Evolutionary conservation across 139 green algal genomes (phyloP).

Genomic region (Deuterostichococcus epilithicus): DNA sequence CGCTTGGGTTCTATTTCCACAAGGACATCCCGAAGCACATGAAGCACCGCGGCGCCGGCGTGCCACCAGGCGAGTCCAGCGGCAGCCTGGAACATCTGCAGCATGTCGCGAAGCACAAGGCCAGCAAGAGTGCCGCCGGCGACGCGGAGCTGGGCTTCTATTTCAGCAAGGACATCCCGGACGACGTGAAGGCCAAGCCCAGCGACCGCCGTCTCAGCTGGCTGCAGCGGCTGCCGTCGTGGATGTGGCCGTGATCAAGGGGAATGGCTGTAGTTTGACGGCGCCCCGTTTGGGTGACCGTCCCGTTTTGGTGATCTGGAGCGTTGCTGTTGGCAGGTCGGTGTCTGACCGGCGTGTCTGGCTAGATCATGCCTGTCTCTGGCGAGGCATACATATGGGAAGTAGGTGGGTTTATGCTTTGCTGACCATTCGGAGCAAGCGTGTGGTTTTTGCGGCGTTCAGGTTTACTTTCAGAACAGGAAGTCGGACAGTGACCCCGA

Average conservation of each 20-base stretch:
- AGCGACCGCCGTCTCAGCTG: not conserved
- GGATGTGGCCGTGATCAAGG: not conserved
- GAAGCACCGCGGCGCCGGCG: not conserved
- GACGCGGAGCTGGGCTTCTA: not conserved
- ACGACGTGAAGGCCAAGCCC: not conserved
- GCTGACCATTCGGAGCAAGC: too few species aligned
- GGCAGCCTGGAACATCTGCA: not conserved
- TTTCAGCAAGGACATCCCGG: not conserved
- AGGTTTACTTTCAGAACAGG: too few species aligned
- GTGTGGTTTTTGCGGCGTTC: too few species aligned
- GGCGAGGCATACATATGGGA: too few species aligned
- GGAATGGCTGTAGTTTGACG: too few species aligned
- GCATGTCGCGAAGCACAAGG: not conserved
- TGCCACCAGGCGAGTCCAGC: not conserved
- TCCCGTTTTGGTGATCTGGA: too few species aligned
- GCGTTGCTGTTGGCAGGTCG: too few species aligned
- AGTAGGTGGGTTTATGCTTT: too few species aligned
- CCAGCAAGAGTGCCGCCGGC: not conserved
- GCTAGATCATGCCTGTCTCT: too few species aligned
- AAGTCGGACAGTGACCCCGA: too few species aligned
- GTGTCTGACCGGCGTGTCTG: too few species aligned
- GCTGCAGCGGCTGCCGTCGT: not conserved
- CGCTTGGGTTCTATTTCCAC: not conserved
- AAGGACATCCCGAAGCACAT: not conserved
- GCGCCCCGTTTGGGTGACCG: too few species aligned